Evolutionary conservation across 2,329 filamentous ascomycete species (phyloP).

Genomic region (Claviceps sp.): DNA sequence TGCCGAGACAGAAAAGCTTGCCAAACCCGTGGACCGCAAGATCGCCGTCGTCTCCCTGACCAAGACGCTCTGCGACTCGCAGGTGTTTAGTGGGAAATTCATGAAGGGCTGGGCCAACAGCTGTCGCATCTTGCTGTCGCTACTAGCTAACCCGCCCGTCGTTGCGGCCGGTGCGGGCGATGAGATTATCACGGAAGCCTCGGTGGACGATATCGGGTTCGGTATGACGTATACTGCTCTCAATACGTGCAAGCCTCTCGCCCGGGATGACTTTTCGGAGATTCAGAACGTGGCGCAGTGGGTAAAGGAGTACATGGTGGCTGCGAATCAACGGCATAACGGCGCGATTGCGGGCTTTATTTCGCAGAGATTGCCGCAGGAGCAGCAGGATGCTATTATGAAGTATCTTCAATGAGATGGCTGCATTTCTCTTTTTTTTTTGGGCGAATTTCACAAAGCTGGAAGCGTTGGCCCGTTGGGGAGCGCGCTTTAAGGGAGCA

Average conservation of each 20-base stretch:
- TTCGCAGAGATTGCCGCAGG: slow-evolving; percentile 51
- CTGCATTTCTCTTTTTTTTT: background rate
- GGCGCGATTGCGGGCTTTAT: slow-evolving; percentile 62
- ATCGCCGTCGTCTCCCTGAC: slow-evolving; percentile 85
- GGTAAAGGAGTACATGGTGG: slow-evolving; percentile 67
- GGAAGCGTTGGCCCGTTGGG: too few species aligned
- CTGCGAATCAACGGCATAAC: slow-evolving; percentile 59
- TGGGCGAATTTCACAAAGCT: too few species aligned
- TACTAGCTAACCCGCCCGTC: slow-evolving; percentile 74
- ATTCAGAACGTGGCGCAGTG: slow-evolving; percentile 71
- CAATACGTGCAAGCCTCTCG: slow-evolving; percentile 70
- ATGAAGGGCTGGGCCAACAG: slow-evolving; percentile 86
- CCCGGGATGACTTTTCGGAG: slow-evolving; percentile 74
- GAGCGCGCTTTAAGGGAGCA: too few species aligned
- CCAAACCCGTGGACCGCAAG: slow-evolving; percentile 81
- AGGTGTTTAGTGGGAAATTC: slow-evolving; percentile 69
- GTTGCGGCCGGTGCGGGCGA: slow-evolving; percentile 52
- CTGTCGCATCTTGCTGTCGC: slow-evolving; percentile 74
- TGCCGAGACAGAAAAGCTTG: slow-evolving; percentile 76
- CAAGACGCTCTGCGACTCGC: slow-evolving; percentile 78
- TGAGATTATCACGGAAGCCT: slow-evolving; percentile 71
- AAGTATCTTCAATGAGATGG: slow-evolving; percentile 32
- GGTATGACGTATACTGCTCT: slow-evolving; percentile 88
- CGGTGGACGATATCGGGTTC: slow-evolving; percentile 90
- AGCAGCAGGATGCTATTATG: slow-evolving; percentile 41